Conservation (phyloP, 768 basidiomycete species). For the Candolleomyces efflorescens region DNA sequence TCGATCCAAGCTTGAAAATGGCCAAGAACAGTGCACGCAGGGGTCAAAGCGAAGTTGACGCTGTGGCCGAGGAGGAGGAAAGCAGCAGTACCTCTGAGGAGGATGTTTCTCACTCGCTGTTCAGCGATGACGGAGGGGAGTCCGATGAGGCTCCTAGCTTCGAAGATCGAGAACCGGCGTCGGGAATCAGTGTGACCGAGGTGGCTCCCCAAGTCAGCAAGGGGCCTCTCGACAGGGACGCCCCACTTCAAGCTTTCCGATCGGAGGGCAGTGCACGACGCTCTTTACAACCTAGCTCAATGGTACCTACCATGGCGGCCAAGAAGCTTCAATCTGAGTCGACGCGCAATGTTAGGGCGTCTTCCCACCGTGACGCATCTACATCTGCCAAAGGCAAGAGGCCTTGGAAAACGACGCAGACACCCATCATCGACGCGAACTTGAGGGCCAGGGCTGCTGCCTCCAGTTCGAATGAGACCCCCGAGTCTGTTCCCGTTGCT, state of each 20-base stretch:
- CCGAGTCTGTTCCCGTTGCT: slow-evolving; percentile 27
- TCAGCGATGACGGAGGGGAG: background rate
- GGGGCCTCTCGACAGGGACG: background rate
- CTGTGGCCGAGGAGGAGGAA: background rate
- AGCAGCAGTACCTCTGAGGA: background rate
- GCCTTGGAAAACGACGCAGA: background rate
- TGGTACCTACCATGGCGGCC: background rate
- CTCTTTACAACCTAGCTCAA: background rate
- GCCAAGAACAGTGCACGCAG: too few species aligned
- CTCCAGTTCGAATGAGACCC: slow-evolving; percentile 16
- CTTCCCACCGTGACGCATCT: background rate
- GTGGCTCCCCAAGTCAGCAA: too few species aligned
- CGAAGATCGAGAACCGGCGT: background rate
- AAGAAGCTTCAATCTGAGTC: background rate
- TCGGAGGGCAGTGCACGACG: background rate
- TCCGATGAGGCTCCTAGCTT: too few species aligned
- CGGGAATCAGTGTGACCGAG: too few species aligned
- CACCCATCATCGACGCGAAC: background rate
- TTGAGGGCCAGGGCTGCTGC: slow-evolving; percentile 1
- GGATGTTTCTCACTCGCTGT: background rate
- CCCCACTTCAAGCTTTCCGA: background rate
- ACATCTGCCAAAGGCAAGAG: background rate
- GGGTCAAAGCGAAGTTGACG: background rate
- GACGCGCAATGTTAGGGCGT: background rate
- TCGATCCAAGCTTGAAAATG: background rate